phyloP scores from a whole-genome alignment of 805 yeast species.

The Kurtzmaniella fragi region DNA sequence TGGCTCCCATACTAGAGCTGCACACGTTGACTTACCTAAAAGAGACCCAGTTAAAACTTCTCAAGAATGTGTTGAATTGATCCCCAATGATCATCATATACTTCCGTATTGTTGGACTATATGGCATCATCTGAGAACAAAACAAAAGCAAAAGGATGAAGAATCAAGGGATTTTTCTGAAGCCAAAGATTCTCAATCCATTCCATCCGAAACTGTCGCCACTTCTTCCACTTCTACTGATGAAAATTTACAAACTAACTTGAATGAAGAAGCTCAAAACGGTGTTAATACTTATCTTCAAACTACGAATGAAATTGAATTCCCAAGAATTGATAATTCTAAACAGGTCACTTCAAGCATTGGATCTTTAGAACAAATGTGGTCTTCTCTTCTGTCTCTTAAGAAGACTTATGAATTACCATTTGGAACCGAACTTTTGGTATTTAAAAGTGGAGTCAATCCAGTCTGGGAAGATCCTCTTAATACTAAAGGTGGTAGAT shows the following conservation, averaged over 20 bases:
- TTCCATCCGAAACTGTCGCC: conserved; percentile 3
- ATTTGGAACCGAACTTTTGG: conserved; percentile 47
- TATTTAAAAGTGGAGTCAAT: conserved; percentile 55
- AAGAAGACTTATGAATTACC: conserved; percentile 35
- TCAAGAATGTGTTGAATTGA: conserved; percentile 20
- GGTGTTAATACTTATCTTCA: conserved; percentile 40
- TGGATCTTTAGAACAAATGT: conserved; percentile 49
- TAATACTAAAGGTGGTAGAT: conserved; percentile 57
- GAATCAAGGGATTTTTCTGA: conserved; percentile 12
- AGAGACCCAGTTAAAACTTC: conserved; percentile 32
- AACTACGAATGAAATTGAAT: conserved; percentile 40
- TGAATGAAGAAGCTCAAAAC: not conserved
- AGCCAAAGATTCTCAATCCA: conserved; percentile 10
- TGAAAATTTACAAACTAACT: not conserved
- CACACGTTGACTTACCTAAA: conserved; percentile 23
- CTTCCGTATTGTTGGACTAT: conserved; percentile 46
- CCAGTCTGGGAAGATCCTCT: conserved; percentile 69
- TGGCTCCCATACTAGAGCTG: conserved; percentile 3
- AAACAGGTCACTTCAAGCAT: conserved; percentile 22
- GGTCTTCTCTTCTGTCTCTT: conserved; percentile 39
- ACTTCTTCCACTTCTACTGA: conserved; percentile 7
- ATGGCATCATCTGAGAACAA: conserved; percentile 42
- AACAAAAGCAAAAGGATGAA: conserved; percentile 8
- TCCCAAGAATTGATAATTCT: conserved; percentile 21
- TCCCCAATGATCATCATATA: conserved; percentile 29